Conservation (phyloP, 2,329 filamentous ascomycete genomes). For the Ceratocystis papillata region DNA sequence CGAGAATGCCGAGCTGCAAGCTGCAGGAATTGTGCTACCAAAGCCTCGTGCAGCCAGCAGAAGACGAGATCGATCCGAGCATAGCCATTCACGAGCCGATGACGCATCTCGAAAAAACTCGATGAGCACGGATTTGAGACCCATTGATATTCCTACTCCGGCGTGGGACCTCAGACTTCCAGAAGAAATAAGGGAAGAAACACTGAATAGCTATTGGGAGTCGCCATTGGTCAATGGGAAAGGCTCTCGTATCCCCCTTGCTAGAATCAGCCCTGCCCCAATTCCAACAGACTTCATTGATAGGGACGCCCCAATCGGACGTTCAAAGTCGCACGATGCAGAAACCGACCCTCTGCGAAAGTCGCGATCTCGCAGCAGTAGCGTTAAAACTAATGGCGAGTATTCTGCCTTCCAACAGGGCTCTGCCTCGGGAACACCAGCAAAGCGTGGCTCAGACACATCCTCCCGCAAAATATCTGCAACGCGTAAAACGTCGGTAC, state of each 20-base stretch:
- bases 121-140: slow-evolving; percentile 33
- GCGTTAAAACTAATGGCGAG: slow-evolving; percentile 43
- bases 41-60: slow-evolving; percentile 44
- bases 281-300: slow-evolving; percentile 62
- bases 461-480: slow-evolving; percentile 25
- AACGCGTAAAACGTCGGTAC: slow-evolving; percentile 38
- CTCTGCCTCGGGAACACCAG: slow-evolving; percentile 18
- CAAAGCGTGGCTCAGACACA: slow-evolving; percentile 18
- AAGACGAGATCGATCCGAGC: slow-evolving; percentile 27
- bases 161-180: slow-evolving; percentile 64
- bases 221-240: slow-evolving; percentile 33
- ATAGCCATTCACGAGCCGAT: slow-evolving; percentile 22
- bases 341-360: slow-evolving; percentile 44
- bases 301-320: slow-evolving; percentile 56
- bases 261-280: slow-evolving; percentile 66
- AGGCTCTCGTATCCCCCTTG: slow-evolving; percentile 76
- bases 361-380: slow-evolving; percentile 59
- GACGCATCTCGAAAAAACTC: slow-evolving; percentile 30
- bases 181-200: slow-evolving; percentile 61
- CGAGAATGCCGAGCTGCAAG: slow-evolving; percentile 69
- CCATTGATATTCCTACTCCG: slow-evolving; percentile 35
- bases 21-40: slow-evolving; percentile 58
- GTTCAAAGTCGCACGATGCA: slow-evolving; percentile 31
- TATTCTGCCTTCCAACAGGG: slow-evolving; percentile 8
- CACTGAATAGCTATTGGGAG: slow-evolving; percentile 42